Evolutionary conservation across 106 monocot genomes (phyloP).

Genomic region (Dendrobium huoshanense): DNA sequence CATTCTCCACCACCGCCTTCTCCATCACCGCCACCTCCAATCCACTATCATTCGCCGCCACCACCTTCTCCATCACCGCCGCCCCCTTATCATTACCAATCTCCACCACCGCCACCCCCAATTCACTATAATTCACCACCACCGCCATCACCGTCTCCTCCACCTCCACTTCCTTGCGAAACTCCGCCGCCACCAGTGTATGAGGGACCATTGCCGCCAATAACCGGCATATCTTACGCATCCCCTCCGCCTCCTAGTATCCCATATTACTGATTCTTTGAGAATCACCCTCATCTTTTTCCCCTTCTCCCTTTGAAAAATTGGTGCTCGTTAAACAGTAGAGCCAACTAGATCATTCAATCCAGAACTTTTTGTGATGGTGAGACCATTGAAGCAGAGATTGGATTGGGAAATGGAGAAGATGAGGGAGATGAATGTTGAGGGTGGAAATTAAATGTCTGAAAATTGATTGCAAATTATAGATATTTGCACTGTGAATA

Average conservation of each 20-base stretch:
- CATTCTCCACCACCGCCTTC: background rate
- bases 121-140: slow-evolving; percentile 3
- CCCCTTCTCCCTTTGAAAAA: background rate
- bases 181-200: slow-evolving; percentile 16
- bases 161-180: slow-evolving; percentile 1
- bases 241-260: background rate
- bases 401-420: background rate
- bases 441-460: background rate
- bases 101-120: background rate
- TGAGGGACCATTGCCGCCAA: background rate
- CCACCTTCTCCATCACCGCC: background rate
- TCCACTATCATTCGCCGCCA: background rate
- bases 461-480: slow-evolving; percentile 1
- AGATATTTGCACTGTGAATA: background rate
- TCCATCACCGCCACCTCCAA: background rate
- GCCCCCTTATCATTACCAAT: background rate
- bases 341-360: background rate
- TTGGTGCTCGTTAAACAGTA: background rate
- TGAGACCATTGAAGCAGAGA: background rate
- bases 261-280: slow-evolving; percentile 1
- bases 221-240: background rate
- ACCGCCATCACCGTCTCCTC: slow-evolving; percentile 1
- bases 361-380: background rate
- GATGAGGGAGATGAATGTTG: too few relatives aligned
- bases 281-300: background rate